Conservation (phyloP, 371 early-diverging fungal species). For the Catenaria anguillulae region DNA sequence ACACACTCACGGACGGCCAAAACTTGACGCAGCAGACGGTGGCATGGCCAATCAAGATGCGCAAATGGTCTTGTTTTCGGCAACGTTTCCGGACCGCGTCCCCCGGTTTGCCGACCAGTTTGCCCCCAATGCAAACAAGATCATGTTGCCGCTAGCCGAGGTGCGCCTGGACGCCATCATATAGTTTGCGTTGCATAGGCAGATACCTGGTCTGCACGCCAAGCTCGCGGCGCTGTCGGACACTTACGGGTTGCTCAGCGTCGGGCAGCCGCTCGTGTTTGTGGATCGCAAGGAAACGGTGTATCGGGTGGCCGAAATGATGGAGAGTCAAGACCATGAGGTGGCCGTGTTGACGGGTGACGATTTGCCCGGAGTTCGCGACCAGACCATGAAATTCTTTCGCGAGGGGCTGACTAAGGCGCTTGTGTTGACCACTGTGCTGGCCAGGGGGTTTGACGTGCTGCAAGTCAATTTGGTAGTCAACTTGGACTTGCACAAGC, state of each 20-base stretch:
- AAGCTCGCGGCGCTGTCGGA: conserved; percentile 67
- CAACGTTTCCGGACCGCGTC: conserved; percentile 81
- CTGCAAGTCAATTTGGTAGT: conserved; percentile 90
- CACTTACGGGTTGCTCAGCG: conserved; percentile 78
- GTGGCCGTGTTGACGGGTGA: conserved; percentile 80
- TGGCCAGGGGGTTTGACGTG: conserved; percentile 96
- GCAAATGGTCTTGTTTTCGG: conserved; percentile 89
- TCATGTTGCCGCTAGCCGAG: conserved; percentile 72
- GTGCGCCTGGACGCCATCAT: conserved; percentile 88
- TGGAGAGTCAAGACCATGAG: conserved; percentile 69
- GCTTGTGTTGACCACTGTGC: conserved; percentile 87
- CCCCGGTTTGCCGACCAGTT: conserved; percentile 57
- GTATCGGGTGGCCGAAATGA: conserved; percentile 53
- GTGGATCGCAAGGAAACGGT: conserved; percentile 51
- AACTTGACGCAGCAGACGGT: conserved; percentile 67
- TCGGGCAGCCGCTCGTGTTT: conserved; percentile 96
- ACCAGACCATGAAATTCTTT: conserved; percentile 82
- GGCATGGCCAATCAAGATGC: conserved; percentile 25
- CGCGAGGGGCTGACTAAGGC: conserved; percentile 81
- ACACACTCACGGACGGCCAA: conserved; percentile 55
- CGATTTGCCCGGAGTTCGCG: conserved; percentile 64
- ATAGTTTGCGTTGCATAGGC: conserved; percentile 92
- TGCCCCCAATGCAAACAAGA: conserved; percentile 71
- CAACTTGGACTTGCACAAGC: conserved; percentile 88
- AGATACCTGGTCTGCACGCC: conserved; percentile 47